Conservation (phyloP, 164 flowering plant species). For the Vitis cinerea region DNA sequence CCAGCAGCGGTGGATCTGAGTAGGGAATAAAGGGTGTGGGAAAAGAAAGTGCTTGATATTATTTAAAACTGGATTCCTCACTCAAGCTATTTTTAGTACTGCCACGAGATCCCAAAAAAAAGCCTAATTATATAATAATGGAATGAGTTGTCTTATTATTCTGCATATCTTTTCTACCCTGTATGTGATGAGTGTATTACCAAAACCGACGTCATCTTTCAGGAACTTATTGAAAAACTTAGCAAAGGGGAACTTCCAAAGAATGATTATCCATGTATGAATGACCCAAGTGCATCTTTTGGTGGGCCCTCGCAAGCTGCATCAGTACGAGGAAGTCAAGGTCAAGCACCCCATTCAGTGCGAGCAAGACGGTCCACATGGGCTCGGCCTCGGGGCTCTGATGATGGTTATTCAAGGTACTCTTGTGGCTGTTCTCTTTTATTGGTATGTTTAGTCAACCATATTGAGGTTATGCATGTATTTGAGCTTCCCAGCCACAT, state of each 20-base stretch:
- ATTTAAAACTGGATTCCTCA: no score
- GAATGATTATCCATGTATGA: conserved; percentile 84
- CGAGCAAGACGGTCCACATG: conserved; percentile 92
- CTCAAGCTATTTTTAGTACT: no score
- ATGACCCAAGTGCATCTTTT: conserved; percentile 67
- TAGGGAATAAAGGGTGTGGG: no score
- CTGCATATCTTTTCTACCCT: neutral
- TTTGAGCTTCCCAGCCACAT: no score
- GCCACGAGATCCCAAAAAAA: no score
- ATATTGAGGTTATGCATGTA: neutral
- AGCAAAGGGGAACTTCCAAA: conserved; percentile 80
- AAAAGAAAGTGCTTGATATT: no score
- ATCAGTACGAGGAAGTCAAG: conserved; percentile 34
- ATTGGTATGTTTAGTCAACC: neutral
- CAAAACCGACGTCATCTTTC: conserved; percentile 9
- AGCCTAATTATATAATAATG: no score
- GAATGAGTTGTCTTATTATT: no score
- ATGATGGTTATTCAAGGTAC: conserved; percentile 93
- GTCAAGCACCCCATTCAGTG: conserved; percentile 78
- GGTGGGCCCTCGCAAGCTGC: conserved; percentile 43
- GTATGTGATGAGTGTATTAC: neutral
- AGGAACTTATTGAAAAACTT: conserved; percentile 88
- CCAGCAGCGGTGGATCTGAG: no score
- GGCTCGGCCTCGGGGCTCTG: conserved; percentile 86
- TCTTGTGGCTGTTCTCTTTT: neutral